Evolutionary conservation across 2,329 filamentous ascomycete genomes (phyloP).

Genomic region (Verticillium zaregamsianum): DNA sequence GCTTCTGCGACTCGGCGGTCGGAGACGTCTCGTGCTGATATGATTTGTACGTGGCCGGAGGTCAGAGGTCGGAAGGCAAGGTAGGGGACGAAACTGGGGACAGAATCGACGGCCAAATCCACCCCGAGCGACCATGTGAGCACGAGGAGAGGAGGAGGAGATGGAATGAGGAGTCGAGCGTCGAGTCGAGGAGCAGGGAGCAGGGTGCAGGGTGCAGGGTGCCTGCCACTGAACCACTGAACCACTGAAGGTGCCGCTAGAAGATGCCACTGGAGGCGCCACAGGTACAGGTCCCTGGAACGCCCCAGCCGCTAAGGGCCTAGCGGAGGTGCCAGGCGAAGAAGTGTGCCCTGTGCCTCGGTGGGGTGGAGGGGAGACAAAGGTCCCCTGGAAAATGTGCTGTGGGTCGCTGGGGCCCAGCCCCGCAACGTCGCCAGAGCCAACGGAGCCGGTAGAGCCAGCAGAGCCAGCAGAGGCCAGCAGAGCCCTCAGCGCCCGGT

Average conservation of each 20-base stretch:
- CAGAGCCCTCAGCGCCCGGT: neutral
- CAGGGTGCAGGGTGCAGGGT: neutral
- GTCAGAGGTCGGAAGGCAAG: neutral
- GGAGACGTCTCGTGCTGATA: neutral
- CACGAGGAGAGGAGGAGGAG: neutral
- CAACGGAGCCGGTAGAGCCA: neutral
- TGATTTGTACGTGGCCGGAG: neutral
- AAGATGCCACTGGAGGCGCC: no score
- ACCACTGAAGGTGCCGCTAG: neutral
- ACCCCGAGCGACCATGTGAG: neutral
- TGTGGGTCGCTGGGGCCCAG: neutral
- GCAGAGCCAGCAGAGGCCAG: neutral
- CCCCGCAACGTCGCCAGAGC: neutral
- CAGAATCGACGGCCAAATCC: neutral
- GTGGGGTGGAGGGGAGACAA: neutral
- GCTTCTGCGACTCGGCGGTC: neutral
- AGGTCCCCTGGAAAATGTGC: neutral
- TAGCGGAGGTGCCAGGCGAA: neutral
- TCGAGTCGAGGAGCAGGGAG: no score
- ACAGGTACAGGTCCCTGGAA: neutral
- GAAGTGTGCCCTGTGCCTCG: neutral
- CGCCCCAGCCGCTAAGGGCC: neutral
- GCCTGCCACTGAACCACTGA: neutral
- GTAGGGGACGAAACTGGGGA: no score
- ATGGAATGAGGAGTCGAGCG: neutral